Percentiles rank a stretch among this genome's conserved stretches.
These are phyloP conservation scores for Cicer pinnatifidum DNA, from an alignment of 306 rosid genomes.

Conservation along the genomic window DNA sequence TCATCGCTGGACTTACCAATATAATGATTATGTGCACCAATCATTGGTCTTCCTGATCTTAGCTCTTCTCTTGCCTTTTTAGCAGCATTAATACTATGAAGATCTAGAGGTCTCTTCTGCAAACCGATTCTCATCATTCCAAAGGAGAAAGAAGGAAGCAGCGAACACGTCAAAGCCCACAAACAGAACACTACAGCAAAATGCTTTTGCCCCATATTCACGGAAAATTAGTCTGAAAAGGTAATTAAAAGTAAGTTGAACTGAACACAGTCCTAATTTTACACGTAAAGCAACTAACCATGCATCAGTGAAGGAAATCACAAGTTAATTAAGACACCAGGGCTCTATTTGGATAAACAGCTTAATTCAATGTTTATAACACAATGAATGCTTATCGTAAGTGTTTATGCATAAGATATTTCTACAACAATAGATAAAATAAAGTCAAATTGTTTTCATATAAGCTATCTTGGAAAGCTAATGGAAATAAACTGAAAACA, in stretches of 20 bases:
- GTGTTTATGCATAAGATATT: no score
- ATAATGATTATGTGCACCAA: conserved; percentile 37
- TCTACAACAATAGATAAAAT: no score
- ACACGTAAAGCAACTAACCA: conserved; percentile 24
- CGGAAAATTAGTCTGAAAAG: conserved; percentile 39
- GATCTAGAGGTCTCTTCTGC: conserved; percentile 70
- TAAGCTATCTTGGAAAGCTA: no score
- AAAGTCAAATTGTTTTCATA: no score
- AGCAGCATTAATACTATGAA: conserved; percentile 60
- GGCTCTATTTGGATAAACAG: no score
- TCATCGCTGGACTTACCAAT: conserved; percentile 49
- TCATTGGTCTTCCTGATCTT: conserved; percentile 47
- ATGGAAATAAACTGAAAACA: no score
- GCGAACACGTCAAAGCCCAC: conserved; percentile 64
- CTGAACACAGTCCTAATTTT: conserved; percentile 25
- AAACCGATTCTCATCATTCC: conserved; percentile 65
- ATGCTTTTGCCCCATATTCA: conserved; percentile 62
- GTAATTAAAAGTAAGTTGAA: conserved; percentile 35
- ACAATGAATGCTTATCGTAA: no score
- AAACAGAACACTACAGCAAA: conserved; percentile 56
- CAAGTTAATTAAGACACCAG: not conserved
- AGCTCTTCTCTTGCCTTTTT: conserved; percentile 51
- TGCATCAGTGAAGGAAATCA: conserved; percentile 1
- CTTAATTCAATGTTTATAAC: no score
- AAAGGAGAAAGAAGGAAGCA: conserved; percentile 65